Percentiles rank a stretch among this genome's conserved stretches.
Evolutionary conservation across 176 grass and related monocot genomes (phyloP).

Genomic region (Dactylis glomerata): DNA sequence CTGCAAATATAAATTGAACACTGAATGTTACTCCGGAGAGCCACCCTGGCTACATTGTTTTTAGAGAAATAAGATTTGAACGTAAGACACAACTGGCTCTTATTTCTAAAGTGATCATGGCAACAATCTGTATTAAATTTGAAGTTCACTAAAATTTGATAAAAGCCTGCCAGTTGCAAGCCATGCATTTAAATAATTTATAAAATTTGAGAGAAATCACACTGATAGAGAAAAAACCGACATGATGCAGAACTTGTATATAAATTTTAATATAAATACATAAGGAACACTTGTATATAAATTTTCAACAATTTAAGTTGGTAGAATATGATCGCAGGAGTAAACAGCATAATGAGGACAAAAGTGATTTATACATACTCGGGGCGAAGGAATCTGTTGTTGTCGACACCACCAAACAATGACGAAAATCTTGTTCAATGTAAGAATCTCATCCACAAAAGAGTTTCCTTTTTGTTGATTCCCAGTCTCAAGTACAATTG

Average conservation of each 20-base stretch:
- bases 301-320: background rate
- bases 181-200: constrained; percentile 2
- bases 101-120: background rate
- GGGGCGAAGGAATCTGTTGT: constrained; percentile 59
- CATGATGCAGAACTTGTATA: background rate
- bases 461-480: constrained; percentile 25
- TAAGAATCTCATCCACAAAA: constrained; percentile 52
- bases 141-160: background rate
- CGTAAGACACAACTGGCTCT: background rate
- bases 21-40: background rate
- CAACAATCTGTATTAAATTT: background rate
- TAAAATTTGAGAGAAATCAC: background rate
- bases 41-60: background rate
- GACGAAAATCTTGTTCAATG: constrained; percentile 53
- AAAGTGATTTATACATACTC: constrained; percentile 47
- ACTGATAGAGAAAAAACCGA: background rate
- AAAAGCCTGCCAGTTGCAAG: background rate
- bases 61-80: background rate
- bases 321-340: background rate
- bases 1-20: background rate
- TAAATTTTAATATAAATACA: no score
- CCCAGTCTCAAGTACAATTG: background rate
- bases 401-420: constrained; percentile 22
- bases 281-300: background rate
- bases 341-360: background rate